Conservation (phyloP, 495 filamentous ascomycete genomes). For the Aspergillus taichungensis region DNA sequence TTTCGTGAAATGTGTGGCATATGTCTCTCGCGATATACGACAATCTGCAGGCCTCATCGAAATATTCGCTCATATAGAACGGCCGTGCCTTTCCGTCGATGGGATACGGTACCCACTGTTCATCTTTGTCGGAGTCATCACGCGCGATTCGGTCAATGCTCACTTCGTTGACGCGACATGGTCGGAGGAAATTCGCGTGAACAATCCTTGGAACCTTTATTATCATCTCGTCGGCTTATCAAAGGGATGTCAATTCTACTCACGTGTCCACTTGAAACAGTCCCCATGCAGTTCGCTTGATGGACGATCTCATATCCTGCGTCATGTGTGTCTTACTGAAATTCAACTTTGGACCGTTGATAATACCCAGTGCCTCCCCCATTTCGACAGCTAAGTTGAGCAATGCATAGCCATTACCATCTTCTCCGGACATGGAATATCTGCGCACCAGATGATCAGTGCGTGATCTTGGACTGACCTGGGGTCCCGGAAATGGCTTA, state of each 20-base stretch:
- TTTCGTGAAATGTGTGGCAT: slow-evolving; percentile 4
- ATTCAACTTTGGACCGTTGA: slow-evolving; percentile 7
- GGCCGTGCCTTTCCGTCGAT: slow-evolving; percentile 5
- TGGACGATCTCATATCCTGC: slow-evolving; percentile 16
- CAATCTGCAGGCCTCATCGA: slow-evolving; percentile 24
- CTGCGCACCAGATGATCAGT: slow-evolving; percentile 3
- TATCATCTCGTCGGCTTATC: background rate
- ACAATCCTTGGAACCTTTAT: slow-evolving; percentile 17
- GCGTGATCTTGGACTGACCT: background rate
- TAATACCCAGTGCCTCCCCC: slow-evolving; percentile 19
- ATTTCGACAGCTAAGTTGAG: slow-evolving; percentile 22
- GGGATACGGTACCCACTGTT: slow-evolving; percentile 22
- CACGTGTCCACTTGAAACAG: slow-evolving; percentile 28
- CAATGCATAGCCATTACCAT: slow-evolving; percentile 23
- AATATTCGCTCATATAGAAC: slow-evolving; percentile 19
- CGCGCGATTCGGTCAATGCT: slow-evolving; percentile 11
- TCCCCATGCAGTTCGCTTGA: slow-evolving; percentile 24
- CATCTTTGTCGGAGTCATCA: background rate
- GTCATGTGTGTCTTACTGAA: slow-evolving; percentile 10
- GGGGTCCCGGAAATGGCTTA: background rate
- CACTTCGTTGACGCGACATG: slow-evolving; percentile 18
- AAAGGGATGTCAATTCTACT: background rate
- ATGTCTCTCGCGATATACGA: slow-evolving; percentile 25
- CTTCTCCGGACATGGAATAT: slow-evolving; percentile 22
- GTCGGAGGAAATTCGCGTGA: slow-evolving; percentile 23